phyloP scores from a whole-genome alignment of 768 basidiomycete genomes.

The Tephrocybe rancida region DNA sequence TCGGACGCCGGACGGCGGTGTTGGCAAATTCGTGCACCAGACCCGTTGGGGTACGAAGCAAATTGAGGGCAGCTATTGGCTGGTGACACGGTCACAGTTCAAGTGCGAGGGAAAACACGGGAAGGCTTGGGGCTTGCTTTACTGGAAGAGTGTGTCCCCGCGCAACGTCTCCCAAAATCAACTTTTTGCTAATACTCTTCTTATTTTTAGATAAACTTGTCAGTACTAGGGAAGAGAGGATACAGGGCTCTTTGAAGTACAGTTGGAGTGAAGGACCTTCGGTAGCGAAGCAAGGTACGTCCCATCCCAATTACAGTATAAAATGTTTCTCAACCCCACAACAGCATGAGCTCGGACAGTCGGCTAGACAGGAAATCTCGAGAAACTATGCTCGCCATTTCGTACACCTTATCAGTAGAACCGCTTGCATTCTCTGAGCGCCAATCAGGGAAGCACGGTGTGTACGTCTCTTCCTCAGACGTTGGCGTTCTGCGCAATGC shows the following conservation, averaged over 20 bases:
- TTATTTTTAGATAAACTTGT: constrained; percentile 54
- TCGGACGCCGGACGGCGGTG: constrained; percentile 63
- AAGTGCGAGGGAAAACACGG: constrained; percentile 78
- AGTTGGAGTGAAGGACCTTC: constrained; percentile 68
- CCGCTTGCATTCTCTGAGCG: not conserved
- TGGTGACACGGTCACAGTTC: constrained; percentile 68
- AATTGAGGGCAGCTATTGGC: constrained; percentile 72
- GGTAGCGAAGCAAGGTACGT: constrained; percentile 17
- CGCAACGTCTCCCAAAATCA: not conserved
- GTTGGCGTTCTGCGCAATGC: not conserved
- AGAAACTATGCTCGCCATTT: no score
- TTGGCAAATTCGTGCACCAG: constrained; percentile 73
- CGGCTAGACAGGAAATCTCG: no score
- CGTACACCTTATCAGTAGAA: not conserved
- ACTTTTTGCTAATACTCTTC: constrained; percentile 2
- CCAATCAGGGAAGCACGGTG: not conserved
- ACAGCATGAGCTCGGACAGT: not conserved
- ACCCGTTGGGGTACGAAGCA: constrained; percentile 72
- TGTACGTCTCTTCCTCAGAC: not conserved
- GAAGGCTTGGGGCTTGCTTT: constrained; percentile 79
- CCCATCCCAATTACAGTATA: not conserved
- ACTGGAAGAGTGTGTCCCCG: constrained; percentile 70
- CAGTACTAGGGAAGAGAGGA: constrained; percentile 61
- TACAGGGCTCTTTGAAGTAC: constrained; percentile 76
- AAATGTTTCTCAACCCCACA: not conserved